Evolutionary conservation across 176 grass and related monocot genomes (phyloP).

Genomic region (Bolboschoenus planiculmis): DNA sequence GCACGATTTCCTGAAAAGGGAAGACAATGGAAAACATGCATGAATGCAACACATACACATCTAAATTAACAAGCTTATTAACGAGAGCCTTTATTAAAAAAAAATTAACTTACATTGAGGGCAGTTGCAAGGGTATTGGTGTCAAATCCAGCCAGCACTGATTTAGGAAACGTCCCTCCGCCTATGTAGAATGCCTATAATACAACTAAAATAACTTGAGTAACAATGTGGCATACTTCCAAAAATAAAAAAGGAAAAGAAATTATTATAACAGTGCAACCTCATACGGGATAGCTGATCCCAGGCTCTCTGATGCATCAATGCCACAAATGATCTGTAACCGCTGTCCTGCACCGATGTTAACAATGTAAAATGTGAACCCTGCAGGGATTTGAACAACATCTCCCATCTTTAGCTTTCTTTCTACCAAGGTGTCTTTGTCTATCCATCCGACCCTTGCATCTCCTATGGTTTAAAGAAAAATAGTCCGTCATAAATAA

Average conservation of each 20-base stretch:
- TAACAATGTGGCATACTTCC: background rate
- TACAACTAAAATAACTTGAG: background rate
- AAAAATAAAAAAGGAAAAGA: background rate
- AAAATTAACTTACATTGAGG: slow-evolving; percentile 80
- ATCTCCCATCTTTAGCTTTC: slow-evolving; percentile 80
- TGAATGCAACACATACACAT: background rate
- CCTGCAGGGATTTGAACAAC: slow-evolving; percentile 72
- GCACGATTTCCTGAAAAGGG: background rate
- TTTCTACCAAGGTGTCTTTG: slow-evolving; percentile 61
- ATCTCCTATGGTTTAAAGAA: slow-evolving; percentile 32
- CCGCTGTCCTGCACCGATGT: slow-evolving; percentile 62
- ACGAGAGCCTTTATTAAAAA: no score
- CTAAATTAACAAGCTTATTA: background rate
- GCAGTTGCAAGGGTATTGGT: slow-evolving; percentile 41
- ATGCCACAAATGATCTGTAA: slow-evolving; percentile 78
- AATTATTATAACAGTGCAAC: background rate
- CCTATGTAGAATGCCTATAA: slow-evolving; percentile 76
- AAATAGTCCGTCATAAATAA: background rate
- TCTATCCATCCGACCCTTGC: slow-evolving; percentile 68
- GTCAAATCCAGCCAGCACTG: slow-evolving; percentile 56
- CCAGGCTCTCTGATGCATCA: slow-evolving; percentile 65
- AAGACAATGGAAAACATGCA: background rate
- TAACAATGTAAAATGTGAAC: slow-evolving; percentile 83
- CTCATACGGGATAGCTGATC: slow-evolving; percentile 43
- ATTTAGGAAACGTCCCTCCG: slow-evolving; percentile 30